phyloP scores from a whole-genome alignment of 495 filamentous ascomycete genomes.

The Daldinia decipiens region DNA sequence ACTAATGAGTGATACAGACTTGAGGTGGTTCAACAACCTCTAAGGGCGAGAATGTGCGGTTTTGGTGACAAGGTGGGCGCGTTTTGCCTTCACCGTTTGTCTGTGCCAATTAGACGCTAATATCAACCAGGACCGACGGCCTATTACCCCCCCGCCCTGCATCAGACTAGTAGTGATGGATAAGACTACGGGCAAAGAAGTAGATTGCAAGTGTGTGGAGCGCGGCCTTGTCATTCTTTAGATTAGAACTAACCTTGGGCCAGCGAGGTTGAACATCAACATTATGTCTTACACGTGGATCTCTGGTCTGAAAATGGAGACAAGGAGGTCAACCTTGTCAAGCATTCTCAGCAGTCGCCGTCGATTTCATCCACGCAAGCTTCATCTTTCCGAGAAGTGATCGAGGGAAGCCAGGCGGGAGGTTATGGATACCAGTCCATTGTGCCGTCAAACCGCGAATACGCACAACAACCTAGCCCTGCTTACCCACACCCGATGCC shows the following conservation, averaged over 20 bases:
- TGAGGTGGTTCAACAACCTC: constrained; percentile 88
- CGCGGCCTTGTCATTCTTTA: constrained; percentile 14
- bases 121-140: constrained; percentile 79
- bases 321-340: constrained; percentile 94
- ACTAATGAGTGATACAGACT: constrained; percentile 63
- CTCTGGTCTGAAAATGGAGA: constrained; percentile 85
- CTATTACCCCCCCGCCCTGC: constrained; percentile 95
- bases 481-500: constrained; percentile 50
- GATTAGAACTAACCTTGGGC: constrained; percentile 30
- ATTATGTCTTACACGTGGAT: constrained; percentile 93
- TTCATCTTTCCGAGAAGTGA: constrained; percentile 73
- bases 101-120: constrained; percentile 23
- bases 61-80: constrained; percentile 92
- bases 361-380: constrained; percentile 87
- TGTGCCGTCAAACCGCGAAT: constrained; percentile 54
- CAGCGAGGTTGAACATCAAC: constrained; percentile 78
- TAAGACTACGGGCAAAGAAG: constrained; percentile 79
- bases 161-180: constrained; percentile 86
- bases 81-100: constrained; percentile 27
- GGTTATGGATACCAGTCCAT: constrained; percentile 49
- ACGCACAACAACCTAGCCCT: constrained; percentile 48
- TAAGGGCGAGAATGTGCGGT: constrained; percentile 96
- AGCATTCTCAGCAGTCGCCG: constrained; percentile 85
- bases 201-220: constrained; percentile 83
- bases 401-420: constrained; percentile 45